Evolutionary conservation across 1,139 yeast species (phyloP).

Genomic region (Pichia sp.): DNA sequence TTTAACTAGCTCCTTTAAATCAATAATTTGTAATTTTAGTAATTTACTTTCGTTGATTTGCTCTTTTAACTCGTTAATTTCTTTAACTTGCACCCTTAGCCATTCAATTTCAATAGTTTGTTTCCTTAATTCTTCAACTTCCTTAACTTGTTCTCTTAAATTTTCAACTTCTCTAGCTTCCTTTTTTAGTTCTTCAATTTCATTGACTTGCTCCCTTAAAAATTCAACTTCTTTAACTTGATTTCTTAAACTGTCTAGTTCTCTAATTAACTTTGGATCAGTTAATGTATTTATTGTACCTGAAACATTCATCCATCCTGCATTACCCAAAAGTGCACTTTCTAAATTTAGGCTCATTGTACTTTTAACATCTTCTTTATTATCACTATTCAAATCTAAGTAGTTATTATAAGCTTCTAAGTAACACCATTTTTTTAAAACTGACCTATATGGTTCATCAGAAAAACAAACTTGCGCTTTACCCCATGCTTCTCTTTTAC

Average conservation of each 20-base stretch:
- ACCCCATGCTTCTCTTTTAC: conserved; percentile 26
- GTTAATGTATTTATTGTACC: not conserved
- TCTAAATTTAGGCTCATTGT: conserved; percentile 2
- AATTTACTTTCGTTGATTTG: not conserved
- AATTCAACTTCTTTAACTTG: not conserved
- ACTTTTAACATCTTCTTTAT: conserved; percentile 1
- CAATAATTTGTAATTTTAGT: not conserved
- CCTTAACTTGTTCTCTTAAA: not conserved
- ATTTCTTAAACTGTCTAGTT: conserved; percentile 1
- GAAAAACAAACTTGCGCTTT: conserved; percentile 22
- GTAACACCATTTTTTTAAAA: conserved; percentile 15
- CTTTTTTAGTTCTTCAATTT: not conserved
- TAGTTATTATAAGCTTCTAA: conserved; percentile 3
- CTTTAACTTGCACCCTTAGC: not conserved
- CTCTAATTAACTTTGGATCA: not conserved
- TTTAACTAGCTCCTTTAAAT: not conserved
- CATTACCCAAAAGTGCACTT: not conserved
- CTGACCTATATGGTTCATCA: conserved; percentile 13
- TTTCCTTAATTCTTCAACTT: not conserved
- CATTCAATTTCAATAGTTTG: not conserved
- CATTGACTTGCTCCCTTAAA: not conserved
- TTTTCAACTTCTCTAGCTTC: conserved; percentile 1
- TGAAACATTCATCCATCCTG: conserved; percentile 10
- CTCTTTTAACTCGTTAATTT: not conserved
- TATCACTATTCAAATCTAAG: not conserved